These are phyloP conservation scores for Chalara sp. DNA, from an alignment of 2,329 filamentous ascomycete species.

Conservation along the genomic window DNA sequence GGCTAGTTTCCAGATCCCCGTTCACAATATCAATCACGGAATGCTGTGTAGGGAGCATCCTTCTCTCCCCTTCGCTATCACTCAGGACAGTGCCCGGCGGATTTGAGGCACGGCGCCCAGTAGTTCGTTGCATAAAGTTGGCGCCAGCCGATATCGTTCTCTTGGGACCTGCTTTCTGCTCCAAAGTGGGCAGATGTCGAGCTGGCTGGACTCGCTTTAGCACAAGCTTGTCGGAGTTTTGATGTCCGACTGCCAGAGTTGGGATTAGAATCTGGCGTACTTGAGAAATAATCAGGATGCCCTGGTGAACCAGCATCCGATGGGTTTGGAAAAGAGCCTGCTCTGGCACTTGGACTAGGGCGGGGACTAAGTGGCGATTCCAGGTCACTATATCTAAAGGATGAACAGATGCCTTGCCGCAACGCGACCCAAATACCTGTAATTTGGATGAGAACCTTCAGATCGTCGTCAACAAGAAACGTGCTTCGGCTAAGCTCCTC, in stretches of 20 bases:
- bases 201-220: slow-evolving; percentile 11
- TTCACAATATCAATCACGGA: slow-evolving; percentile 5
- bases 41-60: slow-evolving; percentile 5
- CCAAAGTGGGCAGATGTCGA: slow-evolving; percentile 12
- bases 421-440: slow-evolving; percentile 47
- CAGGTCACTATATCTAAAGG: slow-evolving; percentile 28
- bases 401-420: slow-evolving; percentile 36
- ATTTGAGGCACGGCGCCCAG: slow-evolving; percentile 16
- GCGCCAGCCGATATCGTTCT: slow-evolving; percentile 40
- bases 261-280: slow-evolving; percentile 18
- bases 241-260: too few relatives aligned
- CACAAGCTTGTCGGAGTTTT: slow-evolving; percentile 16
- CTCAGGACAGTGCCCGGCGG: slow-evolving; percentile 18
- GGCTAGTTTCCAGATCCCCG: not conserved
- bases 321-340: slow-evolving; percentile 13
- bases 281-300: slow-evolving; percentile 8
- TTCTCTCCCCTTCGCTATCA: slow-evolving; percentile 21
- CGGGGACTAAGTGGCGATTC: not conserved
- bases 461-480: slow-evolving; percentile 34
- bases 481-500: slow-evolving; percentile 28
- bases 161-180: slow-evolving; percentile 25
- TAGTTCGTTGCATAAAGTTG: slow-evolving; percentile 35
- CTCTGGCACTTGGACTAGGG: slow-evolving; percentile 9
- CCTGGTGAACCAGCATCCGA: slow-evolving; percentile 11
- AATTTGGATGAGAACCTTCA: slow-evolving; percentile 42